Conservation (phyloP, 2,329 filamentous ascomycete species). For the Trichoderma sp. region DNA sequence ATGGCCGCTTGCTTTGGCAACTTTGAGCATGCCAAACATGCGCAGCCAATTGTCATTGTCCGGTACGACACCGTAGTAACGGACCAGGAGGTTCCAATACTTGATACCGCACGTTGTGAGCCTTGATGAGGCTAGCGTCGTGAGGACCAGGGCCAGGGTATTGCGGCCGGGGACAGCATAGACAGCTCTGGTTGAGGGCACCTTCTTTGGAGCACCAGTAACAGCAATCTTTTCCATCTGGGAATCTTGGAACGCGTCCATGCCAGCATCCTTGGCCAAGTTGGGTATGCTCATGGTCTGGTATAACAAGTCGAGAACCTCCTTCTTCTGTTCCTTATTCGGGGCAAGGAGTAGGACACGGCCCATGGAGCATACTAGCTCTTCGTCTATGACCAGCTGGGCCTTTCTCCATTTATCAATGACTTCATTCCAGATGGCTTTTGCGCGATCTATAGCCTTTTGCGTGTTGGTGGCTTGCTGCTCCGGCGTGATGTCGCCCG, state of each 20-base stretch:
- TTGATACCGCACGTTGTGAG: conserved; percentile 60
- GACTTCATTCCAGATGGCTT: conserved; percentile 78
- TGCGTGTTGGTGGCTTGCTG: conserved; percentile 37
- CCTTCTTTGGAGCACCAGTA: conserved; percentile 17
- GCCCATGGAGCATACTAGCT: conserved; percentile 78
- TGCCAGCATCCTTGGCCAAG: conserved; percentile 36
- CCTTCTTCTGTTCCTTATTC: conserved; percentile 59
- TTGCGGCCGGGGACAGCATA: conserved; percentile 52
- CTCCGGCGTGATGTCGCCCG: conserved; percentile 29
- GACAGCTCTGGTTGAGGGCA: conserved; percentile 26
- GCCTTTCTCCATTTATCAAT: conserved; percentile 72
- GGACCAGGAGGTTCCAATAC: conserved; percentile 77
- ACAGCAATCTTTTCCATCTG: conserved; percentile 27
- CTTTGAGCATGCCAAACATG: conserved; percentile 65
- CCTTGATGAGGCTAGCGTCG: conserved; percentile 59
- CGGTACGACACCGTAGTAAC: conserved; percentile 60
- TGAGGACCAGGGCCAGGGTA: conserved; percentile 67
- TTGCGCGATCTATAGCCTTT: conserved; percentile 62
- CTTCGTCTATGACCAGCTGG: conserved; percentile 70
- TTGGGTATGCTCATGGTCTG: conserved; percentile 77
- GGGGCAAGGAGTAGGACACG: conserved; percentile 67
- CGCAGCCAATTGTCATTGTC: conserved; percentile 69
- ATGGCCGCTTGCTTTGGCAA: conserved; percentile 63
- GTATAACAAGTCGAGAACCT: conserved; percentile 72
- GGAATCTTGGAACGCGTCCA: conserved; percentile 25